These are phyloP conservation scores for Cenococcum geophilum DNA, from an alignment of 495 filamentous ascomycete genomes.

Conservation along the genomic window DNA sequence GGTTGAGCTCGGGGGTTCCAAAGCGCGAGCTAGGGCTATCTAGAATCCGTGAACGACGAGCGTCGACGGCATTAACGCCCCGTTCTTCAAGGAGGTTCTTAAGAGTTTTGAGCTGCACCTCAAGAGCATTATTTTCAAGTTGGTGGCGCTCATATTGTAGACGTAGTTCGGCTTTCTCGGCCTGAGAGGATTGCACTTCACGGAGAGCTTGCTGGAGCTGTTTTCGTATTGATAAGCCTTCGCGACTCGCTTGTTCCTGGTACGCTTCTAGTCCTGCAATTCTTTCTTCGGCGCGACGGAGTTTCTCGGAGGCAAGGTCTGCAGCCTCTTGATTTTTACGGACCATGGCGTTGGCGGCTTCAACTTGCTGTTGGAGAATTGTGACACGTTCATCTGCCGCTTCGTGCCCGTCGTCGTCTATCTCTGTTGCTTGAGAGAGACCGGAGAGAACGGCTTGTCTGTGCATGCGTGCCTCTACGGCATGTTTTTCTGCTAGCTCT, in stretches of 20 bases:
- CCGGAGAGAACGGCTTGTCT: slow-evolving; percentile 77
- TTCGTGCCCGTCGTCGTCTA: slow-evolving; percentile 47
- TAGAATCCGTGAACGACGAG: slow-evolving; percentile 50
- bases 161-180: slow-evolving; percentile 71
- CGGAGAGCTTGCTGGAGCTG: slow-evolving; percentile 78
- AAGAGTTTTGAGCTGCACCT: slow-evolving; percentile 83
- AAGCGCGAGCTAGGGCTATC: slow-evolving; percentile 65
- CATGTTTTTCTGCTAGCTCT: slow-evolving; percentile 81
- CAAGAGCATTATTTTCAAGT: slow-evolving; percentile 80
- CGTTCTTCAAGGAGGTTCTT: slow-evolving; percentile 89
- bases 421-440: slow-evolving; percentile 60
- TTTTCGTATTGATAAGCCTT: slow-evolving; percentile 79
- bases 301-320: slow-evolving; percentile 79
- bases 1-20: slow-evolving; percentile 69
- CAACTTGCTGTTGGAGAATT: slow-evolving; percentile 72
- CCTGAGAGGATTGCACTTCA: slow-evolving; percentile 69
- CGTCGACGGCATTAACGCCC: slow-evolving; percentile 58
- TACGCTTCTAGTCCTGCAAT: slow-evolving; percentile 95
- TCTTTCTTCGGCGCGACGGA: slow-evolving; percentile 86
- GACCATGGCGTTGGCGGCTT: slow-evolving; percentile 69
- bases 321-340: slow-evolving; percentile 84
- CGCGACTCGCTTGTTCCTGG: slow-evolving; percentile 91
- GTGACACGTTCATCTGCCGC: slow-evolving; percentile 67
- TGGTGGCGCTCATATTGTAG: slow-evolving; percentile 73
- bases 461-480: slow-evolving; percentile 80